Conservation (phyloP, 768 basidiomycete genomes). For the Leccinum imitatum region DNA sequence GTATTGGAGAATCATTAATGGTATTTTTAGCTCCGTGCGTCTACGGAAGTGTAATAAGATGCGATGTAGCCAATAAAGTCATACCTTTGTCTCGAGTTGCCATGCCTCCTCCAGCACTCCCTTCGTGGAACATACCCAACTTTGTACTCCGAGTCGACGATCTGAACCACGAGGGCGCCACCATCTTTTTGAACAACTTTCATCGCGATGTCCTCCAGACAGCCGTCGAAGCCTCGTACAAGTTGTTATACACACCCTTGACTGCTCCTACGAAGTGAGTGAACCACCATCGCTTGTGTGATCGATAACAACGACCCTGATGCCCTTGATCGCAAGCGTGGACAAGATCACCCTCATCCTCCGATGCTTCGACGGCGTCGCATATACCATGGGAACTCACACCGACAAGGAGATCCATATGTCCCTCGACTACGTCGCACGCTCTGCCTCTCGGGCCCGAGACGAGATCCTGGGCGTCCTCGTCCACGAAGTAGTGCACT, state of each 20-base stretch:
- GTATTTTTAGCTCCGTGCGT: slow-evolving; percentile 9
- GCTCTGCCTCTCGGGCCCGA: slow-evolving; percentile 38
- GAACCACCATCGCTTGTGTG: neutral
- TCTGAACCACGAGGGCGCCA: slow-evolving; percentile 55
- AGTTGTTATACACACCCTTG: slow-evolving; percentile 44
- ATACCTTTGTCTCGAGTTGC: neutral
- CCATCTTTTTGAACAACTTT: slow-evolving; percentile 54
- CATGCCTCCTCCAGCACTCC: slow-evolving; percentile 29
- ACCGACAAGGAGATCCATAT: slow-evolving; percentile 73
- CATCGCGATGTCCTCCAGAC: slow-evolving; percentile 38
- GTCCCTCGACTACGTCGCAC: slow-evolving; percentile 61
- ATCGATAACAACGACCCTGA: slow-evolving; percentile 9
- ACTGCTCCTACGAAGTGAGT: slow-evolving; percentile 50
- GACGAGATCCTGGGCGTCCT: slow-evolving; percentile 74
- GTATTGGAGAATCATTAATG: slow-evolving; percentile 2
- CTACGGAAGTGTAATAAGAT: neutral
- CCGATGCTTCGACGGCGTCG: slow-evolving; percentile 67
- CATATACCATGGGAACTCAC: slow-evolving; percentile 59
- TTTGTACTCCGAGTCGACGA: slow-evolving; percentile 58
- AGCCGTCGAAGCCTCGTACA: slow-evolving; percentile 41
- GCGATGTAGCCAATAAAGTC: slow-evolving; percentile 6
- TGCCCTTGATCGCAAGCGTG: slow-evolving; percentile 39
- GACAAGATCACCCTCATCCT: slow-evolving; percentile 56
- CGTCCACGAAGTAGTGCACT: slow-evolving; percentile 76
- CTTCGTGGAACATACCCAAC: slow-evolving; percentile 54